These are phyloP conservation scores for Dalbergia cultrata DNA, from an alignment of 306 rosid species.

Conservation along the genomic window DNA sequence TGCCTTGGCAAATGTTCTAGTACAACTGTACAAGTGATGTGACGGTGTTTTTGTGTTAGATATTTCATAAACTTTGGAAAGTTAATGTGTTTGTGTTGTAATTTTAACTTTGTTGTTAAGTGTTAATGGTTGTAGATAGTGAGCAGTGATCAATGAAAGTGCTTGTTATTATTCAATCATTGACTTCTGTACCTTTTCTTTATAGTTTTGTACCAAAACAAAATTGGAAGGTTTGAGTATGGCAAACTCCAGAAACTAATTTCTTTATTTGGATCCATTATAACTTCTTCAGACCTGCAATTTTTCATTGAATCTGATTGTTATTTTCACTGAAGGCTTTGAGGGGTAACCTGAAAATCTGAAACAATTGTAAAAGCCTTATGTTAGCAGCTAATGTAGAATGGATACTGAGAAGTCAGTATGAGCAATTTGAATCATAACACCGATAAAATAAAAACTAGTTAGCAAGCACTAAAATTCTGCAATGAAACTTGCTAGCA, in stretches of 20 bases:
- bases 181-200: neutral
- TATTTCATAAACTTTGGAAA: slow-evolving; percentile 55
- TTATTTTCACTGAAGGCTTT: too few species aligned
- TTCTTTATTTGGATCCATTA: slow-evolving; percentile 56
- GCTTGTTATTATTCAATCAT: slow-evolving; percentile 48
- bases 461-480: too few species aligned
- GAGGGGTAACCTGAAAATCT: too few species aligned
- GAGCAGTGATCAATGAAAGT: slow-evolving; percentile 45
- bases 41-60: slow-evolving; percentile 41
- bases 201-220: neutral
- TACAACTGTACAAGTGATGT: slow-evolving; percentile 15
- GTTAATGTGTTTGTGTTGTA: slow-evolving; percentile 46
- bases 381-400: too few species aligned
- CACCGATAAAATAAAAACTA: too few species aligned
- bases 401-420: too few species aligned
- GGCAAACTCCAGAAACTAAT: slow-evolving; percentile 42
- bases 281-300: slow-evolving; percentile 11
- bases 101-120: slow-evolving; percentile 42
- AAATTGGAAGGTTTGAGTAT: neutral
- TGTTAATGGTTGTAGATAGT: slow-evolving; percentile 56
- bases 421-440: too few species aligned
- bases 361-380: too few species aligned
- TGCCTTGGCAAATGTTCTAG: slow-evolving; percentile 47
- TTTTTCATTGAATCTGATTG: too few species aligned
- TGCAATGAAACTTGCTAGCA: too few species aligned